These are phyloP conservation scores for Globisporangium perplexum DNA, from an alignment of 352 stramenopile species.

Conservation along the genomic window DNA sequence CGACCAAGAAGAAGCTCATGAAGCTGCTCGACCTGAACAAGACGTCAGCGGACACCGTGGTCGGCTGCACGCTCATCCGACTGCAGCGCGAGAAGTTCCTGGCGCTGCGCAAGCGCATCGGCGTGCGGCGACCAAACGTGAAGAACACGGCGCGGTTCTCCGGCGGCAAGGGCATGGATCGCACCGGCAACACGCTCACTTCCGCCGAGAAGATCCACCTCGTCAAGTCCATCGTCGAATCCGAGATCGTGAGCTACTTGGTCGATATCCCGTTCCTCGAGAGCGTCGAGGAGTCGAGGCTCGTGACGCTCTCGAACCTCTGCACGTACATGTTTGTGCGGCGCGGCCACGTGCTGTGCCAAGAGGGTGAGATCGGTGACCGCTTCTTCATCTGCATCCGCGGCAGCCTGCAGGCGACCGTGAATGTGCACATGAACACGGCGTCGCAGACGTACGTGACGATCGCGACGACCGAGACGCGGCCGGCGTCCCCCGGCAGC, in stretches of 20 bases:
- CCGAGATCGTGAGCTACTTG: constrained; percentile 62
- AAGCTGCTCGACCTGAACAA: constrained; percentile 55
- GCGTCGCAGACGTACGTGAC: constrained; percentile 20
- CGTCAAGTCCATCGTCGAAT: constrained; percentile 58
- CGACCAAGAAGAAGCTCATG: constrained; percentile 45
- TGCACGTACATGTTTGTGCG: constrained; percentile 61
- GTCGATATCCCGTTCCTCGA: constrained; percentile 65
- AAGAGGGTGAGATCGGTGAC: constrained; percentile 55
- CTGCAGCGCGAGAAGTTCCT: constrained; percentile 47
- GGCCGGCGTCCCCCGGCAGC: neutral
- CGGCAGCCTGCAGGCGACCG: constrained; percentile 39
- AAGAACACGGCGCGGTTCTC: constrained; percentile 59
- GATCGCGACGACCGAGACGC: neutral
- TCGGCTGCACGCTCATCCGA: constrained; percentile 54
- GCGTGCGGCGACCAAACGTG: constrained; percentile 15
- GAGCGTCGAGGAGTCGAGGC: constrained; percentile 42
- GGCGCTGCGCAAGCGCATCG: constrained; percentile 29
- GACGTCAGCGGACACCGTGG: constrained; percentile 41
- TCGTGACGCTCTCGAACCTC: constrained; percentile 59
- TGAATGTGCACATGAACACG: constrained; percentile 29
- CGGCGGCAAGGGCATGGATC: constrained; percentile 14
- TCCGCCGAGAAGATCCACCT: constrained; percentile 55
- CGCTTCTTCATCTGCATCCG: constrained; percentile 71
- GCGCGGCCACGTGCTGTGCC: constrained; percentile 40
- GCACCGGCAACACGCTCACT: constrained; percentile 22